These are phyloP conservation scores for Talaromyces sp. DNA, from an alignment of 2,329 filamentous ascomycete species.

Conservation along the genomic window DNA sequence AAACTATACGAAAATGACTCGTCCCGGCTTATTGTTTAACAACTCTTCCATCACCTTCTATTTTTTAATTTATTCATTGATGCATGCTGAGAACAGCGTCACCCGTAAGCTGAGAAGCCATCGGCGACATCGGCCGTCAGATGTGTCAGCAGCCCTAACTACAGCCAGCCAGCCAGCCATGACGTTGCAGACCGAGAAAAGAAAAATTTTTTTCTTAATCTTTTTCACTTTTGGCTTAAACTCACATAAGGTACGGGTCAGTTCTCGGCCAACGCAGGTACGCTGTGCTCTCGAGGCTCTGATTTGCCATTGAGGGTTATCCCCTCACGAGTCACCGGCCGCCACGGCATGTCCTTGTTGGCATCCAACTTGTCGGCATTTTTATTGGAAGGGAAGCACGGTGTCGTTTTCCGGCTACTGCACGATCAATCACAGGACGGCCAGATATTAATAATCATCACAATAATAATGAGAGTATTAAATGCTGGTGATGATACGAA, in stretches of 20 bases:
- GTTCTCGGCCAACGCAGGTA: not conserved
- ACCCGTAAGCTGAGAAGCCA: not conserved
- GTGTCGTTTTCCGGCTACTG: not conserved
- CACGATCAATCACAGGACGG: not conserved
- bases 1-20: not conserved
- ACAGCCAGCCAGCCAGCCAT: not conserved
- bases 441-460: too few relatives aligned
- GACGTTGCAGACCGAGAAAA: not conserved
- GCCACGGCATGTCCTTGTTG: not conserved
- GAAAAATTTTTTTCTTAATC: not conserved
- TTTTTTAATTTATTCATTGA: not conserved
- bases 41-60: not conserved
- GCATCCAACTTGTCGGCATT: not conserved
- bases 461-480: too few relatives aligned
- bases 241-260: not conserved
- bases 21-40: not conserved
- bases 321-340: not conserved
- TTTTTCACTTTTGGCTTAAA: not conserved
- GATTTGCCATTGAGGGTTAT: not conserved
- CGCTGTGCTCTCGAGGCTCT: not conserved
- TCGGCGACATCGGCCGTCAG: not conserved
- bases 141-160: not conserved
- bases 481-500: too few relatives aligned
- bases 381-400: not conserved
- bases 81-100: not conserved